Conservation (phyloP, 805 yeast species). For the Diddensiella santjacobensis region DNA sequence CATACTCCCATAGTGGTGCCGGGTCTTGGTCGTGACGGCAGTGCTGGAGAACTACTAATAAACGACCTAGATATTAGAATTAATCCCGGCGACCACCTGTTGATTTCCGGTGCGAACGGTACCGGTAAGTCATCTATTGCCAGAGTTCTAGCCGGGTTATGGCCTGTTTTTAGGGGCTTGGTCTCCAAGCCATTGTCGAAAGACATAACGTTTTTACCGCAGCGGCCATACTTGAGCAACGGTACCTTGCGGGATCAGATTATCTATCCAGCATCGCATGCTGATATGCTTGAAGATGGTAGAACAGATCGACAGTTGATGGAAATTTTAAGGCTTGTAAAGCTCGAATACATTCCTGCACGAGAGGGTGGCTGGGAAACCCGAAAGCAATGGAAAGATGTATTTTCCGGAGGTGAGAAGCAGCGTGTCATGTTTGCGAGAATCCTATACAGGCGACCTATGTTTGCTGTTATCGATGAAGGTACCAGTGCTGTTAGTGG, state of each 20-base stretch:
- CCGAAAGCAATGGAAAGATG: conserved; percentile 75
- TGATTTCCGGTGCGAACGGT: conserved; percentile 84
- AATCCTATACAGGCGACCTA: conserved; percentile 72
- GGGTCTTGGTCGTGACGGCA: conserved; percentile 31
- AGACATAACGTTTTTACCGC: conserved; percentile 77
- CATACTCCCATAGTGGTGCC: conserved; percentile 82
- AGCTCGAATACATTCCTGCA: conserved; percentile 71
- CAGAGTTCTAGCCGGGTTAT: conserved; percentile 77
- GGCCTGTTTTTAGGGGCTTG: conserved; percentile 86
- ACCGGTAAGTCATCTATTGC: conserved; percentile 86
- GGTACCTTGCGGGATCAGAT: conserved; percentile 90
- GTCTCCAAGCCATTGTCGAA: conserved; percentile 65
- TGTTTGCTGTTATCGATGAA: conserved; percentile 82
- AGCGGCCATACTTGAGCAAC: conserved; percentile 71
- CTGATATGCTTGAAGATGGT: conserved; percentile 72
- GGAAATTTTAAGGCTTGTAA: conserved; percentile 67
- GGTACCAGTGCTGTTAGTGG: conserved; percentile 90
- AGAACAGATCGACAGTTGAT: conserved; percentile 64
- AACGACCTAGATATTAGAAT: conserved; percentile 60
- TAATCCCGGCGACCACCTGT: conserved; percentile 59
- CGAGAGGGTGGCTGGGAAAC: conserved; percentile 53
- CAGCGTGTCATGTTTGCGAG: conserved; percentile 89
- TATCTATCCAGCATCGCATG: conserved; percentile 77
- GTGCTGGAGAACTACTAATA: conserved; percentile 54
- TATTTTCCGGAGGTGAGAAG: conserved; percentile 95